Evolutionary conservation across 2,329 filamentous ascomycete genomes (phyloP).

Genomic region (Talaromyces sp.): DNA sequence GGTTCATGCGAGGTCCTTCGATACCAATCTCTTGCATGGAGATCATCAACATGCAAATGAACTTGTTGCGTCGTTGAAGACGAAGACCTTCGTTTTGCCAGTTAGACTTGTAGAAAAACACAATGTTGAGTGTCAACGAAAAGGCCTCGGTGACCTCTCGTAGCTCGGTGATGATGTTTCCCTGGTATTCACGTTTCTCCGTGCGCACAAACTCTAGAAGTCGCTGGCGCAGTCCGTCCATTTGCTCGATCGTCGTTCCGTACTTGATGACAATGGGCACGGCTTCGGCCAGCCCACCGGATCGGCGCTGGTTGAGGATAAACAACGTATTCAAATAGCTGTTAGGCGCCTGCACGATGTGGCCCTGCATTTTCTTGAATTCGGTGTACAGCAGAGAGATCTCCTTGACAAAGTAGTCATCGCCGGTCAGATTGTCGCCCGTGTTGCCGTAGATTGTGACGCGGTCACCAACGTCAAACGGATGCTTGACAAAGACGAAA

Average conservation of each 20-base stretch:
- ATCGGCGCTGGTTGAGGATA: conserved; percentile 89
- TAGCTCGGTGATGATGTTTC: conserved; percentile 80
- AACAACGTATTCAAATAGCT: conserved; percentile 88
- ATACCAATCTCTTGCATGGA: conserved; percentile 79
- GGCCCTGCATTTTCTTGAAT: conserved; percentile 98
- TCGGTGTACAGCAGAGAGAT: conserved; percentile 91
- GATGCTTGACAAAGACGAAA: conserved; percentile 95
- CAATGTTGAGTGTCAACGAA: conserved; percentile 79
- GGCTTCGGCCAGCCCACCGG: conserved; percentile 79
- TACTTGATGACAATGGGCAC: conserved; percentile 81
- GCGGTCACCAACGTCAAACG: conserved; percentile 91
- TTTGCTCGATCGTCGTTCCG: conserved; percentile 75
- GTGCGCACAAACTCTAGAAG: conserved; percentile 76
- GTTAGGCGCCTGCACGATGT: conserved; percentile 93
- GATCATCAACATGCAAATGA: conserved; percentile 85
- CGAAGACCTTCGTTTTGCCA: conserved; percentile 93
- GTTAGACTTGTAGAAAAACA: conserved; percentile 97
- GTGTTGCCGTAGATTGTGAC: conserved; percentile 89
- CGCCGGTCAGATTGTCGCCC: conserved; percentile 68
- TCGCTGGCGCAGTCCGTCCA: conserved; percentile 71
- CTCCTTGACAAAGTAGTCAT: conserved; percentile 95
- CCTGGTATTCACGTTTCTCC: conserved; percentile 85
- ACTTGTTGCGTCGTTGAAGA: conserved; percentile 85
- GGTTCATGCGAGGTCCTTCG: conserved; percentile 71
- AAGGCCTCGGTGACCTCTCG: conserved; percentile 74